Evolutionary conservation across 148 eudicot genomes (phyloP).

Genomic region (Rhododendron ferrugineum): DNA sequence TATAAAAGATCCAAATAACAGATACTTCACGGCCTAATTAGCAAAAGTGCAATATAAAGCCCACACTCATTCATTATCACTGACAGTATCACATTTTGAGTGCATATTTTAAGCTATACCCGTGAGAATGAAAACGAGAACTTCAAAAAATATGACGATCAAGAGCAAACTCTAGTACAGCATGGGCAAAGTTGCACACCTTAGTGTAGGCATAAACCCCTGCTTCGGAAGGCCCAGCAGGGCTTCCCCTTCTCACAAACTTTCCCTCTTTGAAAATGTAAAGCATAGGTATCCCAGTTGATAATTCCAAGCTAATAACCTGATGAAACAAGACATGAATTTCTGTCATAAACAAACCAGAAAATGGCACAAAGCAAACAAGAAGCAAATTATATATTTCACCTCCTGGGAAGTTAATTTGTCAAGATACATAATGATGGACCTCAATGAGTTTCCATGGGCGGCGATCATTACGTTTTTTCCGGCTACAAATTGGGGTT

Average conservation of each 20-base stretch:
- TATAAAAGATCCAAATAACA: not conserved
- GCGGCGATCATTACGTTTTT: conserved; percentile 93
- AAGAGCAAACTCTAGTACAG: not conserved
- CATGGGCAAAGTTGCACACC: conserved; percentile 35
- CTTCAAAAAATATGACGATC: not conserved
- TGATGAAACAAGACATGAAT: conserved; percentile 17
- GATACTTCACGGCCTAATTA: not conserved
- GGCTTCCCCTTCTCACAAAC: conserved; percentile 88
- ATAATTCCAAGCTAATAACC: conserved; percentile 92
- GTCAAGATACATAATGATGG: conserved; percentile 96
- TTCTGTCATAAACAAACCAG: conserved; percentile 10
- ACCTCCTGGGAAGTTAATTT: conserved; percentile 91
- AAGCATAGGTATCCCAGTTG: conserved; percentile 94
- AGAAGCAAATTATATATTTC: conserved; percentile 5
- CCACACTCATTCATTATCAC: not conserved
- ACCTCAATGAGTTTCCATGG: conserved; percentile 93
- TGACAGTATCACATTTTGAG: not conserved
- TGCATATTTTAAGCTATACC: not conserved
- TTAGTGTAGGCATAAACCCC: conserved; percentile 90
- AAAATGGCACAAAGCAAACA: not conserved
- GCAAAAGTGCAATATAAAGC: not conserved
- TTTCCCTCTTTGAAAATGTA: conserved; percentile 81
- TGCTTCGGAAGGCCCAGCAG: conserved; percentile 80
- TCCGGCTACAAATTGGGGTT: conserved; percentile 77
- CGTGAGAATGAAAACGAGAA: not conserved